Evolutionary conservation across 2,329 filamentous ascomycete genomes (phyloP), one percentile per base, ranked within the genome.

Genomic region (Claviceps maximensis): DNA sequence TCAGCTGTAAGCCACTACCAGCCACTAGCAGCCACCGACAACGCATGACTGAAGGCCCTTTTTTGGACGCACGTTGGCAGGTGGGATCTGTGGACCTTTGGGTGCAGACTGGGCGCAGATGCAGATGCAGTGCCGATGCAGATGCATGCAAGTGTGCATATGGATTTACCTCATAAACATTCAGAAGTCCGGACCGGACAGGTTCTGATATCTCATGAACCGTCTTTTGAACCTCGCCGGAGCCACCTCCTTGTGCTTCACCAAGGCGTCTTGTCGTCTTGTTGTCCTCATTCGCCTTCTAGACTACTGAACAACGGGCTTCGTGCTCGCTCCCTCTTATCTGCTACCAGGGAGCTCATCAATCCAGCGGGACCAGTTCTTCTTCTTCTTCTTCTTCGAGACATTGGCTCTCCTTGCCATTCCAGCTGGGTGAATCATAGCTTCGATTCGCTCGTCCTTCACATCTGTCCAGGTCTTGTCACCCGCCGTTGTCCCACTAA

Each of bases 381-480:
- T 9, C 21, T 27, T 13, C 19, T 21, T 5, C 21, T 42, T 33
- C 27, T n/a, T 42, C 7, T 17, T 44, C 38, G 47, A 53, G 51
- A 53, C 51, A 53, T 25, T 29, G 38, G 50, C 47, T 9, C 36
- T 33, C 47, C 40, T 33, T 40, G 47, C 19, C 47, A 53, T 49
- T 46, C 51, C 47, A 45, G 25, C 15, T 36, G 25, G 40, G 17
- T 40, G 47, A 10, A 40, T 40, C 15, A 23, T 17, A 36, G 27
- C 49, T 13, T 44, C 40, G 17, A 4, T 31, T 33, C 47, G 23
- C n/a, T 21, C 19, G 6, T 3, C 29, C n/a, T 13, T 33, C 45
- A 31, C 27, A 9, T 29, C 25, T 10, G 25, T 29, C 8, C 9
- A 8, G 31, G 25, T 3, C 38, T 19, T n/a, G 25, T 38, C 38